Evolutionary conservation across 2,329 filamentous ascomycete genomes (phyloP).

Genomic region (Blastomyces parvus): DNA sequence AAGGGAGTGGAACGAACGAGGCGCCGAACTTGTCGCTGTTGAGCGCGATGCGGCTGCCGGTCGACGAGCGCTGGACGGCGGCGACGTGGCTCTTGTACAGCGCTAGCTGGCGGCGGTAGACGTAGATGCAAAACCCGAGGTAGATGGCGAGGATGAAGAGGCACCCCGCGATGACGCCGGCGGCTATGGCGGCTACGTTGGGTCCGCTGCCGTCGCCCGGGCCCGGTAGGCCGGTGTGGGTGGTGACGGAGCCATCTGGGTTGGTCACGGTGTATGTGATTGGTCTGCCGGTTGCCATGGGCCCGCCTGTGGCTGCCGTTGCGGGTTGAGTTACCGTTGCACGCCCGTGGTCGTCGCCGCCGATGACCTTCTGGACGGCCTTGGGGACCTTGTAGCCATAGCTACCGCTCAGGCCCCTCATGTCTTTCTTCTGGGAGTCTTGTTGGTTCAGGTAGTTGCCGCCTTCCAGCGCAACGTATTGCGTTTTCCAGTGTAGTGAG

Average conservation of each 20-base stretch:
- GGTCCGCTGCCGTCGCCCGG: constrained; percentile 29
- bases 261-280: constrained; percentile 56
- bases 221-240: constrained; percentile 22
- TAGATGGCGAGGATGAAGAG: constrained; percentile 58
- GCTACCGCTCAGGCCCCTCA: constrained; percentile 49
- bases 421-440: constrained; percentile 43
- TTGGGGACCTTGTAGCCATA: constrained; percentile 62
- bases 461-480: constrained; percentile 55
- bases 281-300: constrained; percentile 59
- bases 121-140: constrained; percentile 66
- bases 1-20: constrained; percentile 9
- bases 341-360: constrained; percentile 55
- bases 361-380: constrained; percentile 55
- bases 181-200: constrained; percentile 48
- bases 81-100: constrained; percentile 63
- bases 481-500: constrained; percentile 56
- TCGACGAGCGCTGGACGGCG: constrained; percentile 50
- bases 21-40: constrained; percentile 11
- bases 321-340: constrained; percentile 60
- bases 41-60: constrained; percentile 30
- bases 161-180: constrained; percentile 55
- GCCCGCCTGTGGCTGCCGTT: constrained; percentile 55
- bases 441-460: constrained; percentile 45
- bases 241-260: constrained; percentile 33
- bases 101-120: constrained; percentile 61